Percentiles rank a stretch among this genome's conserved stretches.
These are phyloP conservation scores for Coemansia sp. DNA, from an alignment of 192 early-diverging fungal species.

Conservation along the genomic window DNA sequence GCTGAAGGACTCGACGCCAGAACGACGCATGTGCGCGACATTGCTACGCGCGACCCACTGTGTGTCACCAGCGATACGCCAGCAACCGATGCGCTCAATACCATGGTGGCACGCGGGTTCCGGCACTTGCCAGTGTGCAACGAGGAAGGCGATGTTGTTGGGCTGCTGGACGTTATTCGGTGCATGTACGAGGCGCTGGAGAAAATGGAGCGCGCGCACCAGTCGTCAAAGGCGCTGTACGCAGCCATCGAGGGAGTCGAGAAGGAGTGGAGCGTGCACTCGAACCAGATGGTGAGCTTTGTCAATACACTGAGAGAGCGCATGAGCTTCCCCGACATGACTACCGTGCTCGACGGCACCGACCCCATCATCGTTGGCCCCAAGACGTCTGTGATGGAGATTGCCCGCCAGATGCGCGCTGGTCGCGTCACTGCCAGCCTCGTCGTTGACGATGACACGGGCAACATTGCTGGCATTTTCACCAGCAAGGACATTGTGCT, in stretches of 20 bases:
- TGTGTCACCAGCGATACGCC: conserved; percentile 82
- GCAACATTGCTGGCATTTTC: conserved; percentile 84
- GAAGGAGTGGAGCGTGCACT: conserved; percentile 75
- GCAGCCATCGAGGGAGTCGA: conserved; percentile 81
- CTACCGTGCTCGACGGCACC: conserved; percentile 72
- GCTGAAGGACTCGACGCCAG: conserved; percentile 70
- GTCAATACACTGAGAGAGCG: conserved; percentile 74
- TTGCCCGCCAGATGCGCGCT: conserved; percentile 74
- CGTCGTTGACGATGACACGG: conserved; percentile 66
- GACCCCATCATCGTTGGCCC: conserved; percentile 65
- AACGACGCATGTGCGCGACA: conserved; percentile 74
- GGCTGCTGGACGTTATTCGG: conserved; percentile 82
- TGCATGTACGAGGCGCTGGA: conserved; percentile 84
- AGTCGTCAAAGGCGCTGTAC: conserved; percentile 77
- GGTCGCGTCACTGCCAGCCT: conserved; percentile 74
- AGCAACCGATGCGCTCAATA: conserved; percentile 79
- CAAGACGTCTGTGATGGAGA: conserved; percentile 69
- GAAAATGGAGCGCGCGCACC: conserved; percentile 83
- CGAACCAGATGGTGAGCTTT: conserved; percentile 70
- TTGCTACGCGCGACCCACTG: conserved; percentile 91
- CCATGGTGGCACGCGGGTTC: conserved; percentile 83
- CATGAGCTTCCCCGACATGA: conserved; percentile 91
- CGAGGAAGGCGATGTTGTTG: conserved; percentile 84
- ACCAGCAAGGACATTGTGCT: conserved; percentile 90
- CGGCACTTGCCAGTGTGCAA: conserved; percentile 85